Evolutionary conservation across 163 green algal genomes (phyloP), one percentile per base, ranked within the genome.

Genomic region (Scenedesmus sp.): DNA sequence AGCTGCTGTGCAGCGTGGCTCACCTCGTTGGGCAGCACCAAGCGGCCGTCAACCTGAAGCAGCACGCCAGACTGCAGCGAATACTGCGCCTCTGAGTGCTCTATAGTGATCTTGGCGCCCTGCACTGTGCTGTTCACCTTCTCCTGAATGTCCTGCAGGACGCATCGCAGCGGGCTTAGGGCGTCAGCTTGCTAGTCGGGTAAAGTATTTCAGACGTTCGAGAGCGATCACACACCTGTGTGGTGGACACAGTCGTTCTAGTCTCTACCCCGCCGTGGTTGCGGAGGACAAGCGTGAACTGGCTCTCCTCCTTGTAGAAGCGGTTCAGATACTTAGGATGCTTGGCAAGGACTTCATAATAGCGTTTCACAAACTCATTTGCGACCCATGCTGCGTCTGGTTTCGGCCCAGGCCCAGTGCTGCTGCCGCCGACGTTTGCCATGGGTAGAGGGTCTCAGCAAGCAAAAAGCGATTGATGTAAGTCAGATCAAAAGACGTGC

Each of bases 221-320:
- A 1, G 52, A 2, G 70, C 70, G 52, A 88, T 54, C 57, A 34
- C 87, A 12, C 57, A 85, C 87, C 87, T 91, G 87, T 9, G 87
- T 91, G 9, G 87, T 91, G n/a, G 87, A 85, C 9, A 87, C 76
- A 1, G 87, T 91, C 79, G 81, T n/a, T 23, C 87, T 60, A 34
- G 23, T 77, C 76, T 91, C 87, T 56, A 66, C 59, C 16, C 66
- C 74, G 46, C 70, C 87, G 76, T 91, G 87, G 87, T 91, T 86
- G 74, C 87, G 87, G 56, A 87, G 46, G 70, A 70, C 70, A 18
- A 95, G 85, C 46, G 46, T 92, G 66, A 94, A 90, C 52, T 87
- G 92, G 86, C 94, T 95, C 59, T 93, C 91, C 81, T 94, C 90
- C 91, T 93, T 94, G 76, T 94, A 95, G 67, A 95, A 95, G 0